phyloP scores from a whole-genome alignment of 495 filamentous ascomycete genomes.

The Margaritispora aquatica region DNA sequence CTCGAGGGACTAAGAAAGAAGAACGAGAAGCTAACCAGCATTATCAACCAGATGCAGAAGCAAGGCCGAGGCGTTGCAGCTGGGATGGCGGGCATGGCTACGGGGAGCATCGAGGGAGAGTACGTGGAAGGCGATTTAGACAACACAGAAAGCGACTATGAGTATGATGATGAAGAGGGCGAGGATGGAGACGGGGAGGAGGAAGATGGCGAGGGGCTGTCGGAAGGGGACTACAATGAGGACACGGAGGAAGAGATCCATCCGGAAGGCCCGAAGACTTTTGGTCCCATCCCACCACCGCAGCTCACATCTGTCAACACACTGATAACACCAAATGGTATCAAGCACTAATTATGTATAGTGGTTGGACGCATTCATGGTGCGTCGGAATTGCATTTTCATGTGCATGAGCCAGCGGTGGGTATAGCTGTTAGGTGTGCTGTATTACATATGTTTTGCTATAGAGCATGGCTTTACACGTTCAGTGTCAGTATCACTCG shows the following conservation, averaged over 20 bases:
- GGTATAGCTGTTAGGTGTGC: no score
- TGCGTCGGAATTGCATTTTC: no score
- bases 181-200: slow-evolving; percentile 70
- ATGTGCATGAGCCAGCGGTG: background rate
- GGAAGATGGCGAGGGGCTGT: slow-evolving; percentile 55
- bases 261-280: slow-evolving; percentile 42
- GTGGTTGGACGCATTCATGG: background rate
- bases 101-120: slow-evolving; percentile 38
- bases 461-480: background rate
- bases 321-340: slow-evolving; percentile 40
- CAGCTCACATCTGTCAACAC: slow-evolving; percentile 37
- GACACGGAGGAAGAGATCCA: slow-evolving; percentile 54
- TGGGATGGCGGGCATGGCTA: slow-evolving; percentile 49
- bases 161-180: slow-evolving; percentile 67
- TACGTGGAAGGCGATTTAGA: slow-evolving; percentile 60
- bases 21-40: slow-evolving; percentile 84
- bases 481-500: slow-evolving; percentile 4
- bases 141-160: slow-evolving; percentile 61
- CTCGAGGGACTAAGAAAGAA: slow-evolving; percentile 78
- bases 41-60: slow-evolving; percentile 90
- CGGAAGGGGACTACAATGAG: slow-evolving; percentile 51
- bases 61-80: slow-evolving; percentile 68
- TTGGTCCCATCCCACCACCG: slow-evolving; percentile 49
- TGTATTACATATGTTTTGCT: slow-evolving; percentile 15
- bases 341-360: slow-evolving; percentile 19